phyloP scores from a whole-genome alignment of 2,329 filamentous ascomycete species.

The Pyrenophora seminiperda region DNA sequence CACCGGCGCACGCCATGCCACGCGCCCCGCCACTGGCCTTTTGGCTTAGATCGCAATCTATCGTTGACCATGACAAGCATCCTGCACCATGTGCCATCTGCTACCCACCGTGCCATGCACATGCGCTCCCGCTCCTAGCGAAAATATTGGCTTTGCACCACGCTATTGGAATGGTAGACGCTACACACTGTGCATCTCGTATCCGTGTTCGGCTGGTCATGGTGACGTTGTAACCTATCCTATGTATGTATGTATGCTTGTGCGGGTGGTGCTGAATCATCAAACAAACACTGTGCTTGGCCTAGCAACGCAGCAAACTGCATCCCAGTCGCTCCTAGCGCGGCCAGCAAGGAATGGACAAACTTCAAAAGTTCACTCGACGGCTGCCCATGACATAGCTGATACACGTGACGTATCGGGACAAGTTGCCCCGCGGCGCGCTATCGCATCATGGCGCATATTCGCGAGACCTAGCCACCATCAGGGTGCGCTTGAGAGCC shows the following conservation, averaged over 20 bases:
- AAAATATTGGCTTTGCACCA: conserved; percentile 1
- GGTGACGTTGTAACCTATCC: conserved; percentile 10
- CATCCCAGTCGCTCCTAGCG: not conserved
- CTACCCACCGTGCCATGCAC: not conserved
- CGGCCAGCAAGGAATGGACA: not conserved
- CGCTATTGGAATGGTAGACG: conserved; percentile 3
- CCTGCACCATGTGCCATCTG: too few species aligned
- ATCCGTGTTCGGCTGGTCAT: not conserved
- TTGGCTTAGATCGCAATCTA: not conserved
- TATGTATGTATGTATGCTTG: too few species aligned
- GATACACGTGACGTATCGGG: conserved; percentile 17
- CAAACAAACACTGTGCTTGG: conserved; percentile 2
- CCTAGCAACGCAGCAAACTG: conserved; percentile 1
- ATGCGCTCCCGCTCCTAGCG: conserved; percentile 4
- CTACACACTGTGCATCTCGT: conserved; percentile 1
- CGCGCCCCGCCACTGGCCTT: not conserved
- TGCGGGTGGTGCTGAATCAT: not conserved
- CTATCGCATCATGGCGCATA: conserved; percentile 19
- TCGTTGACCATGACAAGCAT: too few species aligned
- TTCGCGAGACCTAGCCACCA: conserved; percentile 27
- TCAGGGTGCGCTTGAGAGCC: conserved; percentile 37
- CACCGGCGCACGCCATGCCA: not conserved
- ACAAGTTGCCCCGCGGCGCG: conserved; percentile 27
- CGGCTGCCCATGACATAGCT: conserved; percentile 1
- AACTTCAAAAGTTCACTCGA: too few species aligned